A percentile compares a stretch with the other conserved stretches of the same genome.
Evolutionary conservation across 139 green algal species (phyloP).

Genomic region (Closterium sp.): DNA sequence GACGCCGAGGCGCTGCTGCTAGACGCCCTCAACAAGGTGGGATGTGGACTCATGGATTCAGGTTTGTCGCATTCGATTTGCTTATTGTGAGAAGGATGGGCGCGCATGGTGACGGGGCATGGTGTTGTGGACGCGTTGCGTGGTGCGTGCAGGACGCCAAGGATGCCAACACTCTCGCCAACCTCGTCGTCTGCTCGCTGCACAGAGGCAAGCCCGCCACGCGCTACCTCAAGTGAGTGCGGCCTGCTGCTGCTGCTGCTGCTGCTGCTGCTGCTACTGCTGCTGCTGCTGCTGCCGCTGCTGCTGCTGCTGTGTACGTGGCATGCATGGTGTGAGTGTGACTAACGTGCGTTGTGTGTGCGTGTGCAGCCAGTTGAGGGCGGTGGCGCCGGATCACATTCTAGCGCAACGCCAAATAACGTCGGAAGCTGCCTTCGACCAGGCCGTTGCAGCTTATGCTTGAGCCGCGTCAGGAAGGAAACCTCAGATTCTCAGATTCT

Average conservation of each 20-base stretch:
- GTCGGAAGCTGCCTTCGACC: not conserved
- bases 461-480: too few species aligned
- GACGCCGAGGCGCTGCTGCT: constrained; percentile 63
- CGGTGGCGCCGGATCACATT: not conserved
- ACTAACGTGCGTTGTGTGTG: too few species aligned
- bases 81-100: not conserved
- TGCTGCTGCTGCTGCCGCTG: too few species aligned
- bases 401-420: not conserved
- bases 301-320: too few species aligned
- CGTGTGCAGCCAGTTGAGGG: constrained; percentile 6
- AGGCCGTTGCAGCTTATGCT: constrained; percentile 12
- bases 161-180: constrained; percentile 84
- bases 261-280: too few species aligned
- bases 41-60: not conserved
- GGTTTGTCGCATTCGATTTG: too few species aligned
- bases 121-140: constrained; percentile 40
- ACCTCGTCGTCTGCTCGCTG: constrained; percentile 77
- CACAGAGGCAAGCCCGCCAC: constrained; percentile 80
- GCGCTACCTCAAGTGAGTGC: constrained; percentile 63
- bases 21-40: constrained; percentile 64
- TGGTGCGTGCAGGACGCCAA: constrained; percentile 74
- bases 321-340: too few species aligned
- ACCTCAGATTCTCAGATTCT: too few species aligned
- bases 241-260: not conserved
- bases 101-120: constrained; percentile 67